Percentiles rank a stretch among this genome's conserved stretches.
These are phyloP conservation scores for Elsinoe perseae DNA, from an alignment of 2,329 filamentous ascomycete genomes.

Conservation along the genomic window DNA sequence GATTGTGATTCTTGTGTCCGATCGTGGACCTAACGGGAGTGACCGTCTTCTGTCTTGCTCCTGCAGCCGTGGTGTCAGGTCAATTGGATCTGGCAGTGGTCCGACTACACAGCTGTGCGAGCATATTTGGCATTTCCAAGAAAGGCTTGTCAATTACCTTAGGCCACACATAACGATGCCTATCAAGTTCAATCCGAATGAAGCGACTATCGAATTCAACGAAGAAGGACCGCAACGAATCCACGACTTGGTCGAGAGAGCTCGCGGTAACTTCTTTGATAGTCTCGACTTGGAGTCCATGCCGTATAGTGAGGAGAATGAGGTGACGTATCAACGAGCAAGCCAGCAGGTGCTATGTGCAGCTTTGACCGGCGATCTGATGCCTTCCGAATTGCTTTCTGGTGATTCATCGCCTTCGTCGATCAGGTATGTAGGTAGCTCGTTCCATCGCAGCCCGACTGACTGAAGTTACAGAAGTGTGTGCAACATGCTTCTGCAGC, in stretches of 20 bases:
- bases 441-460: neutral
- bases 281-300: neutral
- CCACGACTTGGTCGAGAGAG: neutral
- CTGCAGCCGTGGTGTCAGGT: neutral
- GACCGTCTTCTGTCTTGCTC: conserved; percentile 1
- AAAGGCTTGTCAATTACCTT: neutral
- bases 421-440: neutral
- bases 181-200: neutral
- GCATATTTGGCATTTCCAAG: conserved; percentile 8
- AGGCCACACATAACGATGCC: neutral
- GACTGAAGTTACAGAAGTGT: neutral
- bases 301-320: neutral
- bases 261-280: neutral
- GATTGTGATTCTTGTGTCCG: neutral
- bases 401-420: neutral
- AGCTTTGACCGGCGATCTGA: neutral
- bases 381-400: neutral
- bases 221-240: neutral
- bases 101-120: neutral
- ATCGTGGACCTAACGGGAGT: neutral
- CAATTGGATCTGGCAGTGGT: neutral
- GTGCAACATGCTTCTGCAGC: neutral
- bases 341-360: neutral
- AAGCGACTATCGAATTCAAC: neutral
- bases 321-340: neutral